Conservation (phyloP, 192 early-diverging fungal species). For the Linnemannia exigua region DNA sequence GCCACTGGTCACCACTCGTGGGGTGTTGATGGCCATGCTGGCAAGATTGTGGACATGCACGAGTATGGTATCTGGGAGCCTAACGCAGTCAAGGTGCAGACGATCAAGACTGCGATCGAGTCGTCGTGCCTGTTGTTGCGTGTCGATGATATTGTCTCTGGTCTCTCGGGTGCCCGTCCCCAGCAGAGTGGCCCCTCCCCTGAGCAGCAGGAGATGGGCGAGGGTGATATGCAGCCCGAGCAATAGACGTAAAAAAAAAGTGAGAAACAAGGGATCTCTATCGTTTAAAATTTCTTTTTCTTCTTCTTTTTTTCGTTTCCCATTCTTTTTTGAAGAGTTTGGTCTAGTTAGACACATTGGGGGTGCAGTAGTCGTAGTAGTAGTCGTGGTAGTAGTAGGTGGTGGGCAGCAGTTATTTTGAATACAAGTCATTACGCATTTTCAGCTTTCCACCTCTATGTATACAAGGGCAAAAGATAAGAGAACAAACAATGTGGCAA, state of each 20-base stretch:
- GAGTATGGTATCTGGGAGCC: slow-evolving; percentile 99
- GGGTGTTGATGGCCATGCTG: slow-evolving; percentile 96
- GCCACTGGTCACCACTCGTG: slow-evolving; percentile 88
- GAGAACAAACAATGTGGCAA: too few species aligned
- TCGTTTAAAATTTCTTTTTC: too few species aligned
- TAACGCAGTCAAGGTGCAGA: slow-evolving; percentile 99
- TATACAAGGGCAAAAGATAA: too few species aligned
- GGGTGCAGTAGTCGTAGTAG: too few species aligned
- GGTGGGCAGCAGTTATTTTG: not conserved
- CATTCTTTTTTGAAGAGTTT: not conserved
- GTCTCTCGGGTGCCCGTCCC: slow-evolving; percentile 76
- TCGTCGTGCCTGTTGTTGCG: slow-evolving; percentile 87
- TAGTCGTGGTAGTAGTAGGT: too few species aligned
- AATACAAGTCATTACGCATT: slow-evolving; percentile 10
- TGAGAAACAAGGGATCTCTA: too few species aligned
- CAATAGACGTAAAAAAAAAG: slow-evolving; percentile 44
- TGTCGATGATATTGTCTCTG: slow-evolving; percentile 98
- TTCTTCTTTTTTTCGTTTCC: too few species aligned
- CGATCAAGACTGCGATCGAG: slow-evolving; percentile 99
- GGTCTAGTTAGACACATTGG: not conserved
- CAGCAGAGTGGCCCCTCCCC: slow-evolving; percentile 56
- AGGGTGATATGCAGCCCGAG: slow-evolving; percentile 59
- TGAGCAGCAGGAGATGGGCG: slow-evolving; percentile 57
- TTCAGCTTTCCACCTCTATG: too few species aligned
- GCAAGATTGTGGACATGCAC: slow-evolving; percentile 96